These are phyloP conservation scores for Aureobasidium sp. DNA, from an alignment of 2,329 filamentous ascomycete genomes.

Conservation along the genomic window DNA sequence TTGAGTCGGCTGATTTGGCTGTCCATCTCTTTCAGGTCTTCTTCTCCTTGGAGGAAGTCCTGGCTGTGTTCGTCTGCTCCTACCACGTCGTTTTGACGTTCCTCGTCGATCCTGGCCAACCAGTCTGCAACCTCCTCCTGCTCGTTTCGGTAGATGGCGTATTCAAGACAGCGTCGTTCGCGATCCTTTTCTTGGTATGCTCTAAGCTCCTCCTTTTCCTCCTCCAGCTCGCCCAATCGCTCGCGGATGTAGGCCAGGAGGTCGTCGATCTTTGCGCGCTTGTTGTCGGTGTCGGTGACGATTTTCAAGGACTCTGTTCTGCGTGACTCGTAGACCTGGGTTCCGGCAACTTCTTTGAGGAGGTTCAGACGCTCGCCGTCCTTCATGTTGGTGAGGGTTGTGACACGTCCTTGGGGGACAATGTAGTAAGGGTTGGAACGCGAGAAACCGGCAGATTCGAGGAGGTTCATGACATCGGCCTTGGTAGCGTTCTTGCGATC, in stretches of 20 bases:
- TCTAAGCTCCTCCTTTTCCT: slow-evolving; percentile 92
- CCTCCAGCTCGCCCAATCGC: slow-evolving; percentile 79
- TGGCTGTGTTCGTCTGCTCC: slow-evolving; percentile 75
- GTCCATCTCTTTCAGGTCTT: slow-evolving; percentile 69
- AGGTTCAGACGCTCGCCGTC: slow-evolving; percentile 83
- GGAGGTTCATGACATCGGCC: slow-evolving; percentile 85
- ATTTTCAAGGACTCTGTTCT: slow-evolving; percentile 90
- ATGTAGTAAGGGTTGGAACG: slow-evolving; percentile 98
- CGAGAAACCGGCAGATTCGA: slow-evolving; percentile 94
- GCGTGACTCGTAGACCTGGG: slow-evolving; percentile 90
- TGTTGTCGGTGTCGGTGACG: slow-evolving; percentile 93
- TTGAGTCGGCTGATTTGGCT: slow-evolving; percentile 71
- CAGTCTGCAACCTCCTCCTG: slow-evolving; percentile 71
- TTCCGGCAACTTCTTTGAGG: slow-evolving; percentile 96
- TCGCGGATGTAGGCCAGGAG: slow-evolving; percentile 87
- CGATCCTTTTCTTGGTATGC: slow-evolving; percentile 93
- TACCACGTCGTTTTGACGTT: slow-evolving; percentile 73
- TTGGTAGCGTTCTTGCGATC: slow-evolving; percentile 96
- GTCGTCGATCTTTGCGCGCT: slow-evolving; percentile 90
- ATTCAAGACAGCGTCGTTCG: slow-evolving; percentile 85
- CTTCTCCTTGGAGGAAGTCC: slow-evolving; percentile 70
- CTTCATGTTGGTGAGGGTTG: slow-evolving; percentile 96
- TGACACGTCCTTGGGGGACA: slow-evolving; percentile 93
- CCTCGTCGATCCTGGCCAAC: slow-evolving; percentile 75
- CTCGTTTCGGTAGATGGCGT: slow-evolving; percentile 87